Conservation (phyloP, 164 flowering plant species). For the Vitis amurensis region DNA sequence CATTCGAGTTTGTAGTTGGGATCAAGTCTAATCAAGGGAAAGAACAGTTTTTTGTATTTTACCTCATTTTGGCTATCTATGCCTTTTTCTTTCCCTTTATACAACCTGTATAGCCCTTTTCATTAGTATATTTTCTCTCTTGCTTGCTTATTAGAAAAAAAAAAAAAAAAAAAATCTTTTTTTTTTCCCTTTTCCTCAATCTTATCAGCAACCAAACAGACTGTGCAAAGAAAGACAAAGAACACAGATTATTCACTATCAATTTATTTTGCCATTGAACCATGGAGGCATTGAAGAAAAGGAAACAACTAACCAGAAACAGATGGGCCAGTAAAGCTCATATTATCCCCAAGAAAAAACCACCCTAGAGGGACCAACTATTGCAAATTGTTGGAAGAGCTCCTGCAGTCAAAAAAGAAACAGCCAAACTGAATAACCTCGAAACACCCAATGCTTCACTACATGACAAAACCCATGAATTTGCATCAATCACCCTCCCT, state of each 20-base stretch:
- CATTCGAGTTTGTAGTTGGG: too few species aligned
- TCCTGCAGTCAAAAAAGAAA: slow-evolving; percentile 17
- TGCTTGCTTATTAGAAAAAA: too few species aligned
- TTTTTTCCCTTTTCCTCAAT: neutral
- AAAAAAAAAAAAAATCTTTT: neutral
- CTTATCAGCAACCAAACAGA: slow-evolving; percentile 4
- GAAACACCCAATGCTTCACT: too few species aligned
- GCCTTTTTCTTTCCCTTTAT: too few species aligned
- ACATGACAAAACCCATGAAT: too few species aligned
- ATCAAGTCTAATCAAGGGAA: too few species aligned
- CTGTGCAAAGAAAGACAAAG: neutral
- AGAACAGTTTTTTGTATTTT: too few species aligned
- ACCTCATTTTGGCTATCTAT: too few species aligned
- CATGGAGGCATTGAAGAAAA: neutral
- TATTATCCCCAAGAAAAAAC: slow-evolving; percentile 14
- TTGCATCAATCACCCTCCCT: too few species aligned
- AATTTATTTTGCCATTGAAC: neutral
- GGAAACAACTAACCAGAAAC: slow-evolving; percentile 31
- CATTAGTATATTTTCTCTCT: too few species aligned
- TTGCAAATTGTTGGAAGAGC: neutral
- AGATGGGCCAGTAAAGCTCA: slow-evolving; percentile 40
- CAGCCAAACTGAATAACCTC: neutral
- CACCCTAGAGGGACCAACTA: slow-evolving; percentile 6
- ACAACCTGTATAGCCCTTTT: too few species aligned
- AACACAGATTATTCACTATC: neutral